These are phyloP conservation scores for Tarenaya hassleriana DNA, from an alignment of 345 rosid species.

Conservation along the genomic window DNA sequence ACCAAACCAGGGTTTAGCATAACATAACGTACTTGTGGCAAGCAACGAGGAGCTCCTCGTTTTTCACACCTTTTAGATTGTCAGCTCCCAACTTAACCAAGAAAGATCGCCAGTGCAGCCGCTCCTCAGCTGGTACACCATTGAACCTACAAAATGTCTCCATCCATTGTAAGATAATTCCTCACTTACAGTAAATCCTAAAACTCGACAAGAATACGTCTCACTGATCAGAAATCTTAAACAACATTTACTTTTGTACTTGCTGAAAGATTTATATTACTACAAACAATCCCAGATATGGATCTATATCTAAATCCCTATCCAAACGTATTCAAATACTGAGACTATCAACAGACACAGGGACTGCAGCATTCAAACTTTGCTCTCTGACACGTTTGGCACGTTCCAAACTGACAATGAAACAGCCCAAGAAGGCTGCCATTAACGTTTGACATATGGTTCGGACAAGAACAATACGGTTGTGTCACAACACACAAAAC, in stretches of 20 bases:
- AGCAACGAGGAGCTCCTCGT: conserved; percentile 94
- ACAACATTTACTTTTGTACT: too few species aligned
- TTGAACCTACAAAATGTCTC: conserved; percentile 49
- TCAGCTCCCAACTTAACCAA: conserved; percentile 87
- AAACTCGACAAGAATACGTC: not conserved
- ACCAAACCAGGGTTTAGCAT: not conserved
- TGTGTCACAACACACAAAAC: not conserved
- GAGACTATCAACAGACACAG: not conserved
- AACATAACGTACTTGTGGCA: conserved; percentile 66
- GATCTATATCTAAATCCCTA: too few species aligned
- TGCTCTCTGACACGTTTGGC: too few species aligned
- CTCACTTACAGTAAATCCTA: conserved; percentile 4
- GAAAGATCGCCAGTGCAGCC: conserved; percentile 88
- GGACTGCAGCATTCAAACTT: too few species aligned
- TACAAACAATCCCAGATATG: too few species aligned
- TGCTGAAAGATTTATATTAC: too few species aligned
- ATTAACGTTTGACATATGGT: not conserved
- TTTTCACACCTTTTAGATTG: conserved; percentile 82
- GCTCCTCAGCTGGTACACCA: conserved; percentile 95
- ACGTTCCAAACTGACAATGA: too few species aligned
- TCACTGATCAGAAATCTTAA: too few species aligned
- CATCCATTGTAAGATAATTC: not conserved
- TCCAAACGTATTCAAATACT: not conserved
- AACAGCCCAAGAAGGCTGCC: too few species aligned
- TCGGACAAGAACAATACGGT: not conserved